These are phyloP conservation scores for Alternaria burnsii DNA, from an alignment of 2,329 filamentous ascomycete species.

Conservation along the genomic window DNA sequence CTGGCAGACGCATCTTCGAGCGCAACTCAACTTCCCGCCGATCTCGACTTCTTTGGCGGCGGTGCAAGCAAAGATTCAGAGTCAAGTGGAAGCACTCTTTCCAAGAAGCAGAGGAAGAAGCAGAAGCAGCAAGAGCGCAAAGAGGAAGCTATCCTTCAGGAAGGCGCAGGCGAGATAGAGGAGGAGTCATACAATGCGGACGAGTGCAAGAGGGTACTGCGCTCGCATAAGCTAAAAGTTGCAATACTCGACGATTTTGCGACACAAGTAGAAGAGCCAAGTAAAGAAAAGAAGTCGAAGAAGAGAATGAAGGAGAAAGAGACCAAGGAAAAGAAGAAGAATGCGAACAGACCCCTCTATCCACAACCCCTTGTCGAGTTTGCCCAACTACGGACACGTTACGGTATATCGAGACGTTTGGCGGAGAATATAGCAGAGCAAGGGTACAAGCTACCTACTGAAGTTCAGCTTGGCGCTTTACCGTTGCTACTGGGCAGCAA, in stretches of 20 bases:
- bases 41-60: conserved; percentile 57
- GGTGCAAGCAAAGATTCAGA: conserved; percentile 20
- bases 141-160: conserved; percentile 10
- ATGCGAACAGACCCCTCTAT: conserved; percentile 70
- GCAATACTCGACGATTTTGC: conserved; percentile 69
- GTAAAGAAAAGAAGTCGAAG: conserved; percentile 65
- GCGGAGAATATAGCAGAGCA: conserved; percentile 83
- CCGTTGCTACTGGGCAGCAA: conserved; percentile 74
- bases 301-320: conserved; percentile 55
- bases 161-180: conserved; percentile 2
- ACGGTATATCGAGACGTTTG: conserved; percentile 76
- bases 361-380: conserved; percentile 85
- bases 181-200: conserved; percentile 66
- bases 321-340: conserved; percentile 54
- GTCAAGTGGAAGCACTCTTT: conserved; percentile 11
- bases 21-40: conserved; percentile 33
- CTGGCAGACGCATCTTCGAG: conserved; percentile 10
- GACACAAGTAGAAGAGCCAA: conserved; percentile 52
- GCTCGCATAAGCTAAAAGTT: conserved; percentile 84
- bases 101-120: conserved; percentile 29
- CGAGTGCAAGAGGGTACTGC: conserved; percentile 76
- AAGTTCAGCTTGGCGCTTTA: conserved; percentile 88
- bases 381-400: conserved; percentile 72
- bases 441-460: conserved; percentile 86
- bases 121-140: conserved; percentile 17